Conservation (phyloP, 2,329 filamentous ascomycete genomes). For the Cordyceps cicadae region DNA sequence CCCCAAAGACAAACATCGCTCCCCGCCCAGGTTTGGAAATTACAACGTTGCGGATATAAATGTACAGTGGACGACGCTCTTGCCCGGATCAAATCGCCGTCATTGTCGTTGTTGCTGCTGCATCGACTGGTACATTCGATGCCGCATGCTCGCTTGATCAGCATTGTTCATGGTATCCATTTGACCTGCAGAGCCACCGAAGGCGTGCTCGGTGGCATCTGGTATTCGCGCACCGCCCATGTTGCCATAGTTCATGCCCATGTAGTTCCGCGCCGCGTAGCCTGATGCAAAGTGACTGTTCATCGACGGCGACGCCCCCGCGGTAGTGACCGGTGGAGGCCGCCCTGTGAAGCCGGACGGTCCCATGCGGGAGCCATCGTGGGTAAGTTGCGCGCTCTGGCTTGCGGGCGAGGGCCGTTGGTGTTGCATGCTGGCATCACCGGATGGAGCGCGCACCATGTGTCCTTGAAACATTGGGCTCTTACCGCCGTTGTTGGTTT, state of each 20-base stretch:
- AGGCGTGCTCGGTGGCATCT: not conserved
- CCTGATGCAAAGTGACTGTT: conserved; percentile 3
- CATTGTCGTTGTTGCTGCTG: conserved; percentile 11
- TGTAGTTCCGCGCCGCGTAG: conserved; percentile 6
- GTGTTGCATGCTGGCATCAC: conserved; percentile 8
- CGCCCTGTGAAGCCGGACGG: not conserved
- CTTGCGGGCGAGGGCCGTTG: conserved; percentile 5
- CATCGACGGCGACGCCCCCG: conserved; percentile 4
- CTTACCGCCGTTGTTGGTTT: not conserved
- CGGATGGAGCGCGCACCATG: conserved; percentile 7
- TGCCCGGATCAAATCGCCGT: not conserved
- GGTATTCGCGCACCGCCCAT: conserved; percentile 1
- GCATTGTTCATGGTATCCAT: conserved; percentile 1
- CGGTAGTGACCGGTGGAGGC: not conserved
- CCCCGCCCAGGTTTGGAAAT: not conserved
- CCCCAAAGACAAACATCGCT: not conserved
- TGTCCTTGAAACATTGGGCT: conserved; percentile 10
- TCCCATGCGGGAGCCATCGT: conserved; percentile 5
- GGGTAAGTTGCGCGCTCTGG: conserved; percentile 2
- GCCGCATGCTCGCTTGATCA: conserved; percentile 8
- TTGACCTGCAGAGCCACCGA: conserved; percentile 7
- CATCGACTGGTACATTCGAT: conserved; percentile 12
- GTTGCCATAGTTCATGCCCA: conserved; percentile 5
- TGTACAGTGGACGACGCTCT: conserved; percentile 1
- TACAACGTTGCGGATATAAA: not conserved